Evolutionary conservation across 768 basidiomycete genomes (phyloP), one percentile per base, ranked within the genome.

Genomic region (Exidia glandulosa): DNA sequence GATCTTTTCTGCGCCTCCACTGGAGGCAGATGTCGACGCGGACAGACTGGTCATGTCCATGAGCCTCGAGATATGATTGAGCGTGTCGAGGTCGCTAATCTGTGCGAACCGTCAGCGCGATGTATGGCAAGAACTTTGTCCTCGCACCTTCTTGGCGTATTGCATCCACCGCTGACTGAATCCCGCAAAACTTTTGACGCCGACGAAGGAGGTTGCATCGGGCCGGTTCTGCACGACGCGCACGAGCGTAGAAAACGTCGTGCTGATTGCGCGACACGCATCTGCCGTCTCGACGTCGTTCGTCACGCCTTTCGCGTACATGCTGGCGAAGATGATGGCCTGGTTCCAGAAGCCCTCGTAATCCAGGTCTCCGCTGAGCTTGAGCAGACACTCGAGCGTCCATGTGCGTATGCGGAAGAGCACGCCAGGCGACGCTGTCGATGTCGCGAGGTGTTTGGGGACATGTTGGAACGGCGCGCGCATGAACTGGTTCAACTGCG

Each of bases 291-390:
- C 37, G 16, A 48, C 57, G 50, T 54, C 50, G 14, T 23, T 54
- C 30, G 50, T 54, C 6, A 54, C 50, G 5, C 41, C 57, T 19
- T 61, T 61, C 6, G 54, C 50, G 41, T 52, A 61, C 31, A 34
- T 29, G 33, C 41, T 58, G 7, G 61, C 61, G 33, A 57, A 61
- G 13, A 58, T 61, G 2, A 41, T 37, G 2, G 61, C 45, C 47
- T 61, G 61, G 25, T 61, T 58, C 61, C 61, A 61, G 16, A 61
- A 61, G 6, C 57, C 58, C 32, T 36, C 57, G 16, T 30, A n/a
- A 31, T 61, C 61, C 29, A 61, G 12, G 33, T 47, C 47, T n/a
- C n/a, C n/a, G 50, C 41, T 48, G 61, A 47, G 47, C 29, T 50
- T 34, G 12, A 61, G 36, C 32, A 61, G 36, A 34, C 61, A 61